Base-by-base conservation (phyloP, 1,284 basidiomycete genomes). In the Microbotryum lychnidis-dioicae region DNA sequence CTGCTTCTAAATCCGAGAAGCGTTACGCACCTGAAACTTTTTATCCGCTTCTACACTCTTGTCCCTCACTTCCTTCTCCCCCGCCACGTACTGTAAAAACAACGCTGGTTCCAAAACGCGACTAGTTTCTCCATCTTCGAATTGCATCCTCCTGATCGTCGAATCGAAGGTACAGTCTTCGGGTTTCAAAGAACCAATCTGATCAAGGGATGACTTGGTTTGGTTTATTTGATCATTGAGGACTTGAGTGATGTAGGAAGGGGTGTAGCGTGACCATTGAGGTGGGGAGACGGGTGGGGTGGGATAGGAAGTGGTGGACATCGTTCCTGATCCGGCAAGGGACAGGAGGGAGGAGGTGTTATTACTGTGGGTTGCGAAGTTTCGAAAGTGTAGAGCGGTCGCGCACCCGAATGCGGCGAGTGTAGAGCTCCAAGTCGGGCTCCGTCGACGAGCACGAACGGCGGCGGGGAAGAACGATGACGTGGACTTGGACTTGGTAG, bases 41-140 rank as follows among this genome's bases (percentile, higher is more conserved):
- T 81, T 80, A 72, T 89, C 87, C 1, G 84, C 83, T 46, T 82
- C 81, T 60, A 83, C 86, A 1, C 86, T 84, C 1, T 86, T 85
- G 69, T 89, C 86, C 8, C 88, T 81, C 23, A 90, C 79, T 51
- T 81, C 81, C 72, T 88, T 84, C 57, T 79, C 78, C 0, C 83
- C 77, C 18, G 86, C 86, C 23, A 90, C 86, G 68, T 88, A 87
- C 73, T 88, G 86, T 72, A 89, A 87, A 76, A 90, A 90, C 0
- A 79, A 75, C 16, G 87, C 78, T 0, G 85, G 85, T 67, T 86
- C 84, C 9, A 78, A 71, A 42, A 77, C 71, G 10, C 73, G 72
- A 57, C 84, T 81, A 37, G 83, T 76, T 14, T 78, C 74, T 12
- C 83, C 80, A 54, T 87, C 85, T 10, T 80, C 79, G 21, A 80